Percentiles rank a stretch among this genome's conserved stretches.
Conservation (phyloP, 176 grass and related monocot genomes). For the Elymus sibiricus region DNA sequence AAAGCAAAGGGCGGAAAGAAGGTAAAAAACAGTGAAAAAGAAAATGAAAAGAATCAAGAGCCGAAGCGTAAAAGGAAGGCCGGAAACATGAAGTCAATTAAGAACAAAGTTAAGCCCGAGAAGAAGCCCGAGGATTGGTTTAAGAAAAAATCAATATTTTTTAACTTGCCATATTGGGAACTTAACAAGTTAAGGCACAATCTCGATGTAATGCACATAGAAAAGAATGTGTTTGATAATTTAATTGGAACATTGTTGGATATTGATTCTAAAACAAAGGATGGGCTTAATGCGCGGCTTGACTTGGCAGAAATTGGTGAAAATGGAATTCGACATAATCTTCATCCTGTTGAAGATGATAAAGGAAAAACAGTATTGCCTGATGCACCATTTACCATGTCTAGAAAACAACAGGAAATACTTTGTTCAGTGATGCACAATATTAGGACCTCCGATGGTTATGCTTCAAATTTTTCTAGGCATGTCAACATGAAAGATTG, state of each 20-base stretch:
- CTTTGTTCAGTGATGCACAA: background rate
- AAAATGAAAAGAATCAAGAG: too few species aligned
- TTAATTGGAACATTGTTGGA: background rate
- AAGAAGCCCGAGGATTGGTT: background rate
- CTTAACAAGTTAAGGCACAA: too few species aligned
- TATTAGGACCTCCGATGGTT: background rate
- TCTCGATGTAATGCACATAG: too few species aligned
- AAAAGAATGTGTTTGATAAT: too few species aligned
- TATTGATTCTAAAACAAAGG: background rate
- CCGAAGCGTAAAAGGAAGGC: background rate
- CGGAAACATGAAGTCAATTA: background rate
- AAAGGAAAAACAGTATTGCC: background rate
- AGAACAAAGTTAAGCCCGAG: background rate
- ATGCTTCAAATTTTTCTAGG: background rate
- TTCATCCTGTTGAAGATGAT: background rate
- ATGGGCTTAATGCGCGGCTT: background rate
- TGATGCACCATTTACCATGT: background rate
- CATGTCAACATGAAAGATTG: constrained; percentile 15
- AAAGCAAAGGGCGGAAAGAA: background rate
- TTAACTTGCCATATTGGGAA: too few species aligned
- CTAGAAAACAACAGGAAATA: background rate
- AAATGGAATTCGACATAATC: background rate
- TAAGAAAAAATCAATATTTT: too few species aligned
- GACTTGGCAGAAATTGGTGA: background rate
- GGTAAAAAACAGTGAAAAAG: background rate